These are phyloP conservation scores for Nothophoma quercina DNA, from an alignment of 2,329 filamentous ascomycete genomes.

Conservation along the genomic window DNA sequence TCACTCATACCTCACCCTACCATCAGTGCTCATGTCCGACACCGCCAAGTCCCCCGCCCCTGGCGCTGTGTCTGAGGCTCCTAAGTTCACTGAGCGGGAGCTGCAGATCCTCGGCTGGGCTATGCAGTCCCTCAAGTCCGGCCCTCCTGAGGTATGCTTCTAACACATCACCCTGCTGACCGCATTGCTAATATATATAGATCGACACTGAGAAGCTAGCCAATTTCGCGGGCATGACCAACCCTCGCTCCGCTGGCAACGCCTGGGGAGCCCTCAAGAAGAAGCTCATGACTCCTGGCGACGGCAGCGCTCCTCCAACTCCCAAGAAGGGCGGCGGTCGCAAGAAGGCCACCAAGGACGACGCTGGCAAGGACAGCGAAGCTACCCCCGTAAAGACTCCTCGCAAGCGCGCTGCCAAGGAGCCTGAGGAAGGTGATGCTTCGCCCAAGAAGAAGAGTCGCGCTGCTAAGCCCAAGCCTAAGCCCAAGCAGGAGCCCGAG, in stretches of 20 bases:
- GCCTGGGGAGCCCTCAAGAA: constrained; percentile 47
- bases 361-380: constrained; percentile 20
- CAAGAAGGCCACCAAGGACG: constrained; percentile 29
- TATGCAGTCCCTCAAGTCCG: constrained; percentile 49
- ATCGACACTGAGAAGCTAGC: constrained; percentile 50
- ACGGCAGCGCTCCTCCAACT: constrained; percentile 19
- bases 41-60: constrained; percentile 18
- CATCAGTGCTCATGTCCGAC: constrained; percentile 36
- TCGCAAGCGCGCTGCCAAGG: constrained; percentile 44
- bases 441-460: constrained; percentile 46
- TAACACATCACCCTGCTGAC: not conserved
- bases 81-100: constrained; percentile 46
- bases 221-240: constrained; percentile 45
- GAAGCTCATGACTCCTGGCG: constrained; percentile 36
- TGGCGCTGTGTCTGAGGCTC: constrained; percentile 5
- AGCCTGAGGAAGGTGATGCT: constrained; percentile 33
- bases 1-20: not conserved
- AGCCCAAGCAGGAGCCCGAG: constrained; percentile 30
- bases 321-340: constrained; percentile 30
- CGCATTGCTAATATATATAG: constrained; percentile 27
- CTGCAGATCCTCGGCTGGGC: constrained; percentile 46
- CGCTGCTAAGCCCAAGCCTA: constrained; percentile 24
- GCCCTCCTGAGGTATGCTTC: constrained; percentile 42
- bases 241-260: constrained; percentile 48
- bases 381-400: constrained; percentile 37